Base-by-base conservation (phyloP, 768 basidiomycete genomes). In the Panaeolus cyanescens region DNA sequence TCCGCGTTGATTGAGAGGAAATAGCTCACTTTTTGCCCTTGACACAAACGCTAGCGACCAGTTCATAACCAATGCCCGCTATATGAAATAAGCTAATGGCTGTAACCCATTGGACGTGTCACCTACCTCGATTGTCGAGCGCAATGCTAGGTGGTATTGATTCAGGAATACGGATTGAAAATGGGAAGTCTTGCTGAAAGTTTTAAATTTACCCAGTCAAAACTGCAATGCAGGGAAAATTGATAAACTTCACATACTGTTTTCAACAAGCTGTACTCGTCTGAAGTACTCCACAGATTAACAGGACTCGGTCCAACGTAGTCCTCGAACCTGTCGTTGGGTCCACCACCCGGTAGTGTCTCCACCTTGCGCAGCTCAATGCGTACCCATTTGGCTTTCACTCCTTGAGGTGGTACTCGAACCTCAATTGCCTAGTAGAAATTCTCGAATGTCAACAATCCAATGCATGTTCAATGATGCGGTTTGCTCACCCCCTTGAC, bases 331-430 rank as follows among this genome's bases (percentile, higher is more conserved):
- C 87, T 86, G 73, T 89, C 90, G 15, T 81, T 78, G 62, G 80
- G 77, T 15, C 88, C 87, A 22, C 87, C 90, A 20, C 87, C 87
- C 1, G 90, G 92, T 50, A 91, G 82, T 3, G 85, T 89, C 74
- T 98, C 96, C 40, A 96, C 86, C 79, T 95, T 95, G 65, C 93
- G 86, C 71, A 97, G 81, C 75, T 96, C 95, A 62, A 97, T 87
- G 64, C 90, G 86, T 25, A 98, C 89, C 89, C 92, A 96, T 75
- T 94, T 93, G 28, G 92, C 92, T 77, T 94, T 95, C 70, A 93
- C 84, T 15, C 91, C 90, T 63, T 86, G 83, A 2, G 80, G 78
- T 30, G 87, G 89, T 5, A 88, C 81, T 17, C 95, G 88, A 12
- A 98, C 84, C 73, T 98, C 95, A 56, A 98, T 84, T 19, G 92